A percentile compares a stretch with the other conserved stretches of the same genome.
These are phyloP conservation scores for Kentomonas sorsogonicus DNA, from an alignment of 208 protist species.

Conservation along the genomic window DNA sequence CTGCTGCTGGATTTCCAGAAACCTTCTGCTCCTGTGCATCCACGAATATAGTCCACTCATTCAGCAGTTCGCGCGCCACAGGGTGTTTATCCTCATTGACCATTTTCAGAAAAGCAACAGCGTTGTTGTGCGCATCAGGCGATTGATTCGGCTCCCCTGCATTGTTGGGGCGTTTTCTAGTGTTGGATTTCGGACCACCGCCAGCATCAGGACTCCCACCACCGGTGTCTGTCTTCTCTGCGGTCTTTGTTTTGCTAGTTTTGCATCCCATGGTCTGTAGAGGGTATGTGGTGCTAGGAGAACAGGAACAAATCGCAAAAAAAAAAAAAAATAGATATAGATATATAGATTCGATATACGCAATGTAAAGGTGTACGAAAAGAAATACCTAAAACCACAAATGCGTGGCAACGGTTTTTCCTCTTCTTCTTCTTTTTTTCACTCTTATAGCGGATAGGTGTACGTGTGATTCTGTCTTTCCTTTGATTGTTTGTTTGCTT, in stretches of 20 bases:
- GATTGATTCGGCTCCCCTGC: too few relatives aligned
- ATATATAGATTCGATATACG: neutral
- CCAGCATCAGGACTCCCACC: too few relatives aligned
- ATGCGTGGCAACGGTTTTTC: too few relatives aligned
- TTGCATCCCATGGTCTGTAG: conserved; percentile 58
- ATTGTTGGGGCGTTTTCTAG: too few relatives aligned
- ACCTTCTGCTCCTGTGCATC: conserved; percentile 31
- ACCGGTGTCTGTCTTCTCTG: too few relatives aligned
- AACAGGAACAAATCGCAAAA: neutral
- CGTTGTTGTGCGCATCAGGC: conserved; percentile 18
- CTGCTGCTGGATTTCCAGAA: conserved; percentile 21
- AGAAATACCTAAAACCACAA: conserved; percentile 11
- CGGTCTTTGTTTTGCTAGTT: conserved; percentile 36
- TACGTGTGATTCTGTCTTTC: too few relatives aligned
- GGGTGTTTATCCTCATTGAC: conserved; percentile 45
- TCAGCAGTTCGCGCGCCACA: conserved; percentile 54
- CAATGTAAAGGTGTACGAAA: neutral
- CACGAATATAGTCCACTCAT: conserved; percentile 69
- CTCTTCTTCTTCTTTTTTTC: too few relatives aligned
- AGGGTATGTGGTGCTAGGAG: neutral
- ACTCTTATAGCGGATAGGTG: too few relatives aligned
- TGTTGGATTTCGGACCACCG: conserved; percentile 1
- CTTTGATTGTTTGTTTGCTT: too few relatives aligned
- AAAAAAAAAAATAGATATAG: conserved; percentile 8
- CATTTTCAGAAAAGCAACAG: conserved; percentile 46